Conservation (phyloP, 805 yeast species). For the Nakazawaea laoshanensis region DNA sequence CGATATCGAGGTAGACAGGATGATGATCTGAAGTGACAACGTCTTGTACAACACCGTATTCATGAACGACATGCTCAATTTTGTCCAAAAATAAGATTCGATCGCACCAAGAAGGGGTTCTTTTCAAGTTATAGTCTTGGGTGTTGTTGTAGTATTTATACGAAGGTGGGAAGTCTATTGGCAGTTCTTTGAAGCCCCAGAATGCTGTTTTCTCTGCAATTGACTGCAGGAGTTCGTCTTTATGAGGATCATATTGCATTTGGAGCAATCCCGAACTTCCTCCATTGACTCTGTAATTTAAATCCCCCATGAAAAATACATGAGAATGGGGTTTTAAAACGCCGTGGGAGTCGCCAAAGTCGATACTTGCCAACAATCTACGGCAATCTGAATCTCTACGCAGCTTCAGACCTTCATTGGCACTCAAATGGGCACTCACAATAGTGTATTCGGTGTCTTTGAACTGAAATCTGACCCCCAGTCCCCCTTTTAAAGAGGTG, state of each 20-base stretch:
- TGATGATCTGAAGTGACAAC: slow-evolving; percentile 67
- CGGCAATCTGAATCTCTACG: slow-evolving; percentile 46
- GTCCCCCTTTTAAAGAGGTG: slow-evolving; percentile 72
- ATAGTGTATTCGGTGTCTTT: slow-evolving; percentile 38
- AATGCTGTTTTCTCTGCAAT: slow-evolving; percentile 37
- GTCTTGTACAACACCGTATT: slow-evolving; percentile 40
- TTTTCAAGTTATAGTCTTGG: slow-evolving; percentile 36
- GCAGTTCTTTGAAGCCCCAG: slow-evolving; percentile 57
- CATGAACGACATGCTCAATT: slow-evolving; percentile 17
- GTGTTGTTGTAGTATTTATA: slow-evolving; percentile 57
- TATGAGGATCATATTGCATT: slow-evolving; percentile 2
- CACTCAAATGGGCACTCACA: slow-evolving; percentile 65
- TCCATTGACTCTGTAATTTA: slow-evolving; percentile 58
- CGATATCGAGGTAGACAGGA: slow-evolving; percentile 55
- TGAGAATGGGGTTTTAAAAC: slow-evolving; percentile 46
- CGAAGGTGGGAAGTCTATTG: slow-evolving; percentile 68
- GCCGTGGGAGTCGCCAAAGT: slow-evolving; percentile 49
- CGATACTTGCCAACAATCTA: slow-evolving; percentile 42
- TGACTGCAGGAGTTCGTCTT: slow-evolving; percentile 44
- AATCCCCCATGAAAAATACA: slow-evolving; percentile 73
- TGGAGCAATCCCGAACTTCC: slow-evolving; percentile 2
- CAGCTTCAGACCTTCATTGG: slow-evolving; percentile 55
- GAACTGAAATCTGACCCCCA: slow-evolving; percentile 44
- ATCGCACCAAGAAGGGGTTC: slow-evolving; percentile 90
- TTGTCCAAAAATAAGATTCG: slow-evolving; percentile 49